Evolutionary conservation across 495 filamentous ascomycete genomes (phyloP), one percentile per base, ranked within the genome.

Genomic region (Barbatosphaeria neglecta): DNA sequence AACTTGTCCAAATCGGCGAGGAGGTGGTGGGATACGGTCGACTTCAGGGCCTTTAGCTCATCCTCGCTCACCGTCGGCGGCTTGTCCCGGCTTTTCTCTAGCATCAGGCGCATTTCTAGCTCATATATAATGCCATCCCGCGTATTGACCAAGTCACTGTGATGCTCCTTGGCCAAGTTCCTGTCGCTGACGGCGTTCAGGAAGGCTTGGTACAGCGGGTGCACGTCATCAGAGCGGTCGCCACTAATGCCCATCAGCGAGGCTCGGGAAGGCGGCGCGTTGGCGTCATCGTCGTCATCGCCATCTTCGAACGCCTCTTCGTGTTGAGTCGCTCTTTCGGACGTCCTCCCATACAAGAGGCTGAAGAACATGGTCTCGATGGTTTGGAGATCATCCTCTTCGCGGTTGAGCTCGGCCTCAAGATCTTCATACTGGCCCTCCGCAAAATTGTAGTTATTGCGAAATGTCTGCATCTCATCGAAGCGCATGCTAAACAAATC

Each of bases 161-260:
- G 45, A 35, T 59, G 43, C 18, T 66, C 63, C n/a, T 48, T 47
- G 18, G 57, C 59, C 2, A 55, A 45, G 27, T 59, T 44, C 16
- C 50, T 49, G 17, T 64, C 56, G 1, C 47, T 61, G 6, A 53
- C 56, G 1, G 50, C 53, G 13, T 60, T 51, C 2, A 61, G 45
- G 23, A 66, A 49, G 0, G 51, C 25, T 9, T 44, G 47, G 24
- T 62, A 66, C 2, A 62, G 44, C 1, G 61, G 61, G 23, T 66
- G 63, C 0, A 62, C 44, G 24, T 66, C 63, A 3, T 60, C 57
- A 4, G 44, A 17, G 1, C 48, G 57, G 0, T 58, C 49, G 0
- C 35, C 51, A 0, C 52, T 57, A 25, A 66, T 66, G 9, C 63
- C 63, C 31, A 55, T 33, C 4, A 66, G 59, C 5, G 33, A 44